These are phyloP conservation scores for Tricholomella constricta DNA, from an alignment of 768 basidiomycete species.

Conservation along the genomic window DNA sequence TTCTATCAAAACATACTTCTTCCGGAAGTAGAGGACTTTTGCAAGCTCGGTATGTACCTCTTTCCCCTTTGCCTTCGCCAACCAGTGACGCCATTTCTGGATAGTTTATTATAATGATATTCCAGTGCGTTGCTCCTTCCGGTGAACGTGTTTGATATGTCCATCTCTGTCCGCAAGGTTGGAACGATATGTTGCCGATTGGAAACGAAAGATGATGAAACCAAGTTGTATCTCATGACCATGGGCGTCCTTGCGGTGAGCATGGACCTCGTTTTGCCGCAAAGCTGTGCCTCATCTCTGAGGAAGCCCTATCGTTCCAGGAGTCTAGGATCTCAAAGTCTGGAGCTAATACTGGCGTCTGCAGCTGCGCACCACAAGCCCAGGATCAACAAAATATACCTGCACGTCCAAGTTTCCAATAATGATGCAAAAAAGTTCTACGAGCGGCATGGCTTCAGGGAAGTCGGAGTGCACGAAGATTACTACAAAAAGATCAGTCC, in stretches of 20 bases:
- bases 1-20: slow-evolving; percentile 82
- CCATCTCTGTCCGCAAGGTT: slow-evolving; percentile 43
- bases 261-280: slow-evolving; percentile 15
- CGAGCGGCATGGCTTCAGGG: slow-evolving; percentile 78
- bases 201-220: slow-evolving; percentile 62
- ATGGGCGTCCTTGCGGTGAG: slow-evolving; percentile 88
- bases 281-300: slow-evolving; percentile 9
- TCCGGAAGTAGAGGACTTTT: slow-evolving; percentile 82
- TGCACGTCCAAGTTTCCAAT: slow-evolving; percentile 90
- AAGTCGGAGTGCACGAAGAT: slow-evolving; percentile 62
- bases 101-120: slow-evolving; percentile 92
- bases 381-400: slow-evolving; percentile 69
- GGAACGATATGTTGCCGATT: slow-evolving; percentile 86
- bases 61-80: not conserved
- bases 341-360: slow-evolving; percentile 67
- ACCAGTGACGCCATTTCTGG: slow-evolving; percentile 2
- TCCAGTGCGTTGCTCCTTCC: slow-evolving; percentile 45
- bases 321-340: slow-evolving; percentile 69
- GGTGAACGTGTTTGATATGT: slow-evolving; percentile 4
- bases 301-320: slow-evolving; percentile 82
- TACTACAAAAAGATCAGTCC: slow-evolving; percentile 93
- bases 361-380: slow-evolving; percentile 60
- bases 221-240: slow-evolving; percentile 82
- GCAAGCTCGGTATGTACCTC: slow-evolving; percentile 71
- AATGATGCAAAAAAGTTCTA: slow-evolving; percentile 78